Base-by-base conservation (phyloP, 345 rosid species). In the Citrus sinensis region DNA sequence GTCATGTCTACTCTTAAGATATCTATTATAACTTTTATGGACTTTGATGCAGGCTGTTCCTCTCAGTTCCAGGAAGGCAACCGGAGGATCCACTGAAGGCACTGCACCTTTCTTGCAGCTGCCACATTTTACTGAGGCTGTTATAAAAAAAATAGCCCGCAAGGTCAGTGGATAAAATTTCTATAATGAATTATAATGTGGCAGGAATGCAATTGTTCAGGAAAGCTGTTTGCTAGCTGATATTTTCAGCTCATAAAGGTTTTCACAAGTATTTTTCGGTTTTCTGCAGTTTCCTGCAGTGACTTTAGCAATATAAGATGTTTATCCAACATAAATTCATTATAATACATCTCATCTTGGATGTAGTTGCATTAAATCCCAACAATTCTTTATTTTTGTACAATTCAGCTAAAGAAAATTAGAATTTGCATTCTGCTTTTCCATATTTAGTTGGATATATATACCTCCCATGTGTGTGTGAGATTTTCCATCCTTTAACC, bases 71-170 rank as follows among this genome's bases (percentile, higher is more conserved):
- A 92, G 94, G 88, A 96, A 96, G 87, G 62, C 95, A 56, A 89
- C 88, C 19, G 98, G 98, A 69, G 98, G 95, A 83, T 90, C 94
- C 66, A 29, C 93, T 30, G 98, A 96, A 86, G 98, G 99, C 73
- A 84, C 81, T 86, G 97, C 98, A 61, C 92, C 99, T 63, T 96
- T 96, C 83, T 82, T 96, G 81, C 99, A 94, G 93, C 91, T 96
- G 67, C 98, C 99, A 70, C 93, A 92, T 87, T 89, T 96, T 84
- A 92, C 87, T 58, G 99, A 96, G 46, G 83, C 92, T 72, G 86
- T 87, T 65, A 73, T 93, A n/a, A 96, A 94, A 84, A 94, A 89
- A 87, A 90, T 94, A 79, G 90, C 94, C 56, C 98, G 98, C 86
- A 96, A 94, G 97, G 98, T 92, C 80, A 76, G 66, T 54, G 37